Evolutionary conservation across 2,329 filamentous ascomycete genomes (phyloP), one percentile per base, ranked within the genome.

Genomic region (Coniochaeta pulveracea): DNA sequence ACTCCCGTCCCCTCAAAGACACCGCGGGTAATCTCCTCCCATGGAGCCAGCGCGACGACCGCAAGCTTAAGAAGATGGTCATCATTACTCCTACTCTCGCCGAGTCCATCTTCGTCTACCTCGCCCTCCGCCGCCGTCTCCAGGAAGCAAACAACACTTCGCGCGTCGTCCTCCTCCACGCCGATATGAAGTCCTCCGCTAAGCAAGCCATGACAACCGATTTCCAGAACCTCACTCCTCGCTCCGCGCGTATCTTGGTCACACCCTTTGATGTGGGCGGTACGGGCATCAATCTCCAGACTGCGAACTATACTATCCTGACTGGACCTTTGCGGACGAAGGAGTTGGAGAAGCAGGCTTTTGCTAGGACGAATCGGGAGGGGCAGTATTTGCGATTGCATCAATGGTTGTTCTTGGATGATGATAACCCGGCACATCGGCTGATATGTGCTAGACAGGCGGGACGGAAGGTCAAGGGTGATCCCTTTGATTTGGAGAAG

Each of bases 171-270:
- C 39, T 47, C 15, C 10, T 47, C 25, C 44, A 45, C 31, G 35
- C 33, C 7, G 43, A 42, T 26, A 33, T 43, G 23, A 36, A 37
- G 33, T 27, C 37, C 19, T 30, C 36, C 14, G 41, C 44, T 32
- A 38, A 42, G 19, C 34, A 39, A 4, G 37, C 37, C 2, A 23
- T 45, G 3, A 37, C 38, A 4, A 42, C 38, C 34, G 45, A 31
- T 37, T 47, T 45, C 40, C 44, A 45, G 40, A 37, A 43, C 19
- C 31, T 45, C 19, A 45, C 44, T 3, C 43, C 6, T 40, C 43
- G 16, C 29, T 45, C 37, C 38, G 44, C 9, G 34, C 43, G 19
- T 33, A 26, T 38, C 4, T 18, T 34, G 4, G 16, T 25, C 10
- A 31, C 28, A 12, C 28, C 28, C 14, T 31, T 14, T 19, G 28